Percentiles rank a stretch among this genome's conserved stretches.
phyloP scores from a whole-genome alignment of 768 basidiomycete genomes.

The Serendipita vermifera region DNA sequence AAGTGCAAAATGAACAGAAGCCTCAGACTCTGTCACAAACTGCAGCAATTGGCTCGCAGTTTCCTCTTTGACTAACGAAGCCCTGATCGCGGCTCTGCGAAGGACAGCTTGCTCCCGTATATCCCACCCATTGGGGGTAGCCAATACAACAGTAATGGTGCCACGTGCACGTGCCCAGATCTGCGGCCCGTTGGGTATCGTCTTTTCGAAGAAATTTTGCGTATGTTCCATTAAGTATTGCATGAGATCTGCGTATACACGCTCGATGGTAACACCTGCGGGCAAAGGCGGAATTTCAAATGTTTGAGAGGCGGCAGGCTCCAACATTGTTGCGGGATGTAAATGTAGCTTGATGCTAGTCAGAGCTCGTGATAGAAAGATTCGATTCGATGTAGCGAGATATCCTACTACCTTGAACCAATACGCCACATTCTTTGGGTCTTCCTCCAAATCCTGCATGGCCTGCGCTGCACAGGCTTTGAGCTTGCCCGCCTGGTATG shows the following conservation, averaged over 20 bases:
- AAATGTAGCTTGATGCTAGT: too few species aligned
- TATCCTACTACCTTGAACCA: slow-evolving; percentile 9
- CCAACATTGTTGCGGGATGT: not conserved
- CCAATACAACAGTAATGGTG: slow-evolving; percentile 31
- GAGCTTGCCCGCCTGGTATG: not conserved
- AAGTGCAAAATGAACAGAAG: slow-evolving; percentile 38
- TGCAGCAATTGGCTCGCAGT: slow-evolving; percentile 28
- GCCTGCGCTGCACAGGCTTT: not conserved
- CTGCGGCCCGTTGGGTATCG: slow-evolving; percentile 9
- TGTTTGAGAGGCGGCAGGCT: not conserved
- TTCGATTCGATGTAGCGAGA: too few species aligned
- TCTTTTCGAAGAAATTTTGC: slow-evolving; percentile 31
- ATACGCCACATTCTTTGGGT: not conserved
- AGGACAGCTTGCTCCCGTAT: slow-evolving; percentile 33
- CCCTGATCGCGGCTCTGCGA: slow-evolving; percentile 31
- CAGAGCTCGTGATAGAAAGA: too few species aligned
- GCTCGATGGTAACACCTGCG: slow-evolving; percentile 27
- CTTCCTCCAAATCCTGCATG: not conserved
- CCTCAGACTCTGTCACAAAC: slow-evolving; percentile 43
- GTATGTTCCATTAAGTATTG: slow-evolving; percentile 34
- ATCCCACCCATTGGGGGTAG: slow-evolving; percentile 39
- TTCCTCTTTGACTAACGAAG: slow-evolving; percentile 28
- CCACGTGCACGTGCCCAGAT: slow-evolving; percentile 4
- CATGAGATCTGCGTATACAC: slow-evolving; percentile 40
- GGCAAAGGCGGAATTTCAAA: slow-evolving; percentile 33